Conservation (phyloP, 2,329 filamentous ascomycete genomes). For the Paramyrothecium roridum region DNA sequence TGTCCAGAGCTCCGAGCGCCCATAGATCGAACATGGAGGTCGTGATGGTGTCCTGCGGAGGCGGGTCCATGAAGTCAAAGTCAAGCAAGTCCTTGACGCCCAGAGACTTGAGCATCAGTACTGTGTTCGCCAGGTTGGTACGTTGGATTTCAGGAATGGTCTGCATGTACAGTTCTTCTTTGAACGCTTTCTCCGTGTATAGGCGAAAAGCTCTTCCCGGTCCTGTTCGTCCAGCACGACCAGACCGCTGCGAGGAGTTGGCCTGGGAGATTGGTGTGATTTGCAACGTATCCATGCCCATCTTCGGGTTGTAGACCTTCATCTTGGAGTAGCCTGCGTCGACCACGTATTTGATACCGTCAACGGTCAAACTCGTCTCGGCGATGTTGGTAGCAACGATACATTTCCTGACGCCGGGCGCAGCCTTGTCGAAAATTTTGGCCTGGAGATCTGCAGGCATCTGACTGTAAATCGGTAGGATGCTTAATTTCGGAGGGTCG, state of each 20-base stretch:
- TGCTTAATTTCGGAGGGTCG: conserved; percentile 90
- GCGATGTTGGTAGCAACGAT: conserved; percentile 99
- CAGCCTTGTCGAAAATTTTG: conserved; percentile 92
- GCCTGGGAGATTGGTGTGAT: conserved; percentile 97
- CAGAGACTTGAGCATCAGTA: conserved; percentile 88
- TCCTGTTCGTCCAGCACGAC: conserved; percentile 88
- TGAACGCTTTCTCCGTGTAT: conserved; percentile 91
- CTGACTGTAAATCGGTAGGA: conserved; percentile 97
- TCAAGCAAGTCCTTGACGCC: conserved; percentile 92
- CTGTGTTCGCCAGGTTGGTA: conserved; percentile 92
- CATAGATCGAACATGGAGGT: conserved; percentile 97
- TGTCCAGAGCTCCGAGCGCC: conserved; percentile 91
- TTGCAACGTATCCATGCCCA: conserved; percentile 98
- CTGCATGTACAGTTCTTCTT: conserved; percentile 93
- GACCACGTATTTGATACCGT: conserved; percentile 99
- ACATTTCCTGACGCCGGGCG: conserved; percentile 89
- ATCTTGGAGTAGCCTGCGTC: conserved; percentile 95
- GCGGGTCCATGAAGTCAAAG: conserved; percentile 99
- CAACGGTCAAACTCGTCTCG: conserved; percentile 94
- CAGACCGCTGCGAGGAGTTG: conserved; percentile 89
- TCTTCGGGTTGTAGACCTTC: conserved; percentile 97
- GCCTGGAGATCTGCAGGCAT: conserved; percentile 98
- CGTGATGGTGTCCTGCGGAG: conserved; percentile 94
- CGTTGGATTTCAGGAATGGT: conserved; percentile 97
- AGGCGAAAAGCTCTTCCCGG: conserved; percentile 94